Evolutionary conservation across 441 rosid genomes (phyloP).

Genomic region (Populus hybrid): DNA sequence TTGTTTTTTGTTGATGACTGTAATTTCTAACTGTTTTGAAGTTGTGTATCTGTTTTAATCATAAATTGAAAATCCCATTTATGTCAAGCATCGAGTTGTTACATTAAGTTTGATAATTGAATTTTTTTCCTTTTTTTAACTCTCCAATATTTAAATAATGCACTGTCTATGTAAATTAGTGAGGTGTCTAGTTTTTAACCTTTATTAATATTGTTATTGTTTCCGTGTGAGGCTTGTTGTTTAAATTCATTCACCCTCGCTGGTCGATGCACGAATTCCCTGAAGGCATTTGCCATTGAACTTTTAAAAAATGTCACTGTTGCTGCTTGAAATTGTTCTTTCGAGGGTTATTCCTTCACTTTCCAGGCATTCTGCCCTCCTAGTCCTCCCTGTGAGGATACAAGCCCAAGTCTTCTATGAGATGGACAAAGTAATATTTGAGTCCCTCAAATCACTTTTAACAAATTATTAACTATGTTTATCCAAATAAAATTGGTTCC

Average conservation of each 20-base stretch:
- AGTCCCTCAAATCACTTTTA: not conserved
- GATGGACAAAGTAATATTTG: conserved; percentile 40
- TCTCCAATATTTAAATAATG: not conserved
- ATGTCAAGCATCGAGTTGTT: not conserved
- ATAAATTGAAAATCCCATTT: not conserved
- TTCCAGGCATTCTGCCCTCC: conserved; percentile 15
- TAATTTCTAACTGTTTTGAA: not conserved
- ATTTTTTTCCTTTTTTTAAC: not conserved
- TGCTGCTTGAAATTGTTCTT: conserved; percentile 75
- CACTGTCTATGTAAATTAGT: not conserved
- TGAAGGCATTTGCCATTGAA: conserved; percentile 89
- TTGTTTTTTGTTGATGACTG: not conserved
- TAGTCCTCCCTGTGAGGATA: not conserved
- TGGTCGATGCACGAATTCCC: conserved; percentile 76
- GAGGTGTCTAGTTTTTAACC: not conserved
- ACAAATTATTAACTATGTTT: not conserved
- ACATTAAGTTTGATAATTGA: not conserved
- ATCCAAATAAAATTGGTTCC: not conserved
- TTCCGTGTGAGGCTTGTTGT: not conserved
- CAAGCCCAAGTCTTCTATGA: conserved; percentile 9
- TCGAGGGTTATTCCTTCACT: conserved; percentile 65
- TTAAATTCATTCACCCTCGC: not conserved
- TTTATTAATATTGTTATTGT: not conserved
- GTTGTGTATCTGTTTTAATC: not conserved
- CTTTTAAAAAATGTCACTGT: conserved; percentile 60